phyloP scores from a whole-genome alignment of 139 green algal genomes.

The Eudorina sp. region DNA sequence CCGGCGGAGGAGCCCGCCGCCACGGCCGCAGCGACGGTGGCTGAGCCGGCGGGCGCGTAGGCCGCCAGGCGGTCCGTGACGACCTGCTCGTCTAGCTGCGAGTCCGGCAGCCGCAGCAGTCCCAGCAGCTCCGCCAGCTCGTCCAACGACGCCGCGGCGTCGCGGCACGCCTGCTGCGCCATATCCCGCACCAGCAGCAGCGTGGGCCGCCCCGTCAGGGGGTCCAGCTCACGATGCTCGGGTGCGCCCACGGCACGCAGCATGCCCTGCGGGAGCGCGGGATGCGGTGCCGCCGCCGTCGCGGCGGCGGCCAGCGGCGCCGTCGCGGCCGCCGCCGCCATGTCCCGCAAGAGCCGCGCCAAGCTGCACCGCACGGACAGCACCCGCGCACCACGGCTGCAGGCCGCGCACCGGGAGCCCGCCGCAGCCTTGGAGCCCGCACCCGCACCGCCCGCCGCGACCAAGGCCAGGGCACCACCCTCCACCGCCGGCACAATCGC shows the following conservation, averaged over 20 bases:
- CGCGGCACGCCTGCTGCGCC: constrained; percentile 57
- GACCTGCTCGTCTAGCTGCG: constrained; percentile 29
- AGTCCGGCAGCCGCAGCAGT: constrained; percentile 44
- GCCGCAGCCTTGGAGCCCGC: not conserved
- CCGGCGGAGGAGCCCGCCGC: constrained; percentile 1
- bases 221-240: constrained; percentile 54
- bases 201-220: constrained; percentile 57
- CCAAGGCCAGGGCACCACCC: not conserved
- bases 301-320: not conserved
- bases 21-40: constrained; percentile 26
- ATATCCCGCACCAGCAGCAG: constrained; percentile 67
- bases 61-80: constrained; percentile 13
- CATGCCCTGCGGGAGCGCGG: constrained; percentile 10
- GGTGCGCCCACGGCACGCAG: constrained; percentile 20
- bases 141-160: constrained; percentile 50
- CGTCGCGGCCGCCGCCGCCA: not conserved
- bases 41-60: constrained; percentile 45
- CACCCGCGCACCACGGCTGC: constrained; percentile 36
- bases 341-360: constrained; percentile 60
- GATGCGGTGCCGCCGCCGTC: not conserved
- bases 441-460: not conserved
- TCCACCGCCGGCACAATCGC: not conserved
- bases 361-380: constrained; percentile 57
- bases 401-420: constrained; percentile 36
- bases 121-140: constrained; percentile 60